Base-by-base conservation (phyloP, 345 rosid genomes). In the Geranium rotundifolium region DNA sequence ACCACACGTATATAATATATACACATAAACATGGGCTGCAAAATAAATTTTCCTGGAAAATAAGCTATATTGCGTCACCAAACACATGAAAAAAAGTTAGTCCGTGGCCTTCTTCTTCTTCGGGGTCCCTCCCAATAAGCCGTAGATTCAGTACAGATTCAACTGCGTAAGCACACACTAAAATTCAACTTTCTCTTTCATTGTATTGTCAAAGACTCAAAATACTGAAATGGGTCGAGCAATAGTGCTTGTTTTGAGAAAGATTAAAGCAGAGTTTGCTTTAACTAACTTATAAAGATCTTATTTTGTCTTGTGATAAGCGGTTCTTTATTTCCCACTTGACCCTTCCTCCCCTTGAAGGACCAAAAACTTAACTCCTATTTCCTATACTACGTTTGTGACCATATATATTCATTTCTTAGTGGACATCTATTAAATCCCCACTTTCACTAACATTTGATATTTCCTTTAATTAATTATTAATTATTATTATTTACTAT, bases 401-500 rank as follows among this genome's bases (percentile, higher is more conserved):
- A 54, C 61, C 29, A 46, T 71, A 50, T 66, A 72, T 69, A 69
- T 57, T 63, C 71, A 68, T 58, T 58, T 60, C 34, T 70, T 19
- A 85, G 95, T 87, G 95, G 97, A 85, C 63, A 79, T 87, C 95
- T 79, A 85, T 65, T 61, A 64, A 70, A 77, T 73, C 50, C 71
- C 86, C 91, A 87, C 88, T 86, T 63, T 56, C 59, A 41, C 64
- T 61, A 57, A 19, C 50, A 31, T 20, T 39, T 30, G 6, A 55
- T 62, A 30, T 7, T 16, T 30, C 63, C 34, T 50, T 65, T 54
- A 59, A n/a, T 50, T 58, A 39, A 39, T 7, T 8, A 34, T 34
- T 34, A 34, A 34, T 34, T 34, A 34, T 34, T 4, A 3, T 41
- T 41, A 31, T 31, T 31, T 31, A 31, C 7, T 31, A 31, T n/a